phyloP scores from a whole-genome alignment of 257 asterid genomes.

The Solanum habrochaites region DNA sequence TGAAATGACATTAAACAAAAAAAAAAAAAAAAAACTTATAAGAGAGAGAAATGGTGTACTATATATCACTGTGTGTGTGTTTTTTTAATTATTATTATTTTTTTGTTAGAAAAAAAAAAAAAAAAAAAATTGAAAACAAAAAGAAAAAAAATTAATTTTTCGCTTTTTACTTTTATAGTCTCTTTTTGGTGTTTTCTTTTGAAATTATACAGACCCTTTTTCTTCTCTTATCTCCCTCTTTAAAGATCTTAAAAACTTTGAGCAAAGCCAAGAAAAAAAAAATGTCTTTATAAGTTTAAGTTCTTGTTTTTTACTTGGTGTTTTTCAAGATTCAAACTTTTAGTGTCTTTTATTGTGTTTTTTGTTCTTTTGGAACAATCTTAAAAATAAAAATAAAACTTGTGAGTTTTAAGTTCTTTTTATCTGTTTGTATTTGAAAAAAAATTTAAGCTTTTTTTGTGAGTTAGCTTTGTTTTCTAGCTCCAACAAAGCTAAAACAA shows the following conservation, averaged over 20 bases:
- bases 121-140: no score
- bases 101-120: slow-evolving; percentile 25
- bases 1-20: slow-evolving; percentile 24
- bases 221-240: slow-evolving; percentile 21
- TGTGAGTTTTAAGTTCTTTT: slow-evolving; percentile 9
- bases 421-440: slow-evolving; percentile 45
- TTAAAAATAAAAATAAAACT: not conserved
- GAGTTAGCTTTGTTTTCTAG: slow-evolving; percentile 26
- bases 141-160: no score
- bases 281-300: not conserved
- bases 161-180: slow-evolving; percentile 38
- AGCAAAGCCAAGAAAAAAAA: not conserved
- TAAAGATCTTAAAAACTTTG: not conserved
- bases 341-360: slow-evolving; percentile 3
- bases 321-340: slow-evolving; percentile 8
- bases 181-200: slow-evolving; percentile 42
- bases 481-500: slow-evolving; percentile 8
- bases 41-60: slow-evolving; percentile 2
- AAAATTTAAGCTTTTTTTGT: not conserved
- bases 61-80: slow-evolving; percentile 1
- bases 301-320: slow-evolving; percentile 23
- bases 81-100: not conserved
- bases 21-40: not conserved
- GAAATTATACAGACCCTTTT: slow-evolving; percentile 32
- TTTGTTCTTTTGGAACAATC: slow-evolving; percentile 30